Percentiles rank a stretch among this genome's conserved stretches.
phyloP scores from a whole-genome alignment of 352 stramenopile genomes.

The Globisporangium yorkense region DNA sequence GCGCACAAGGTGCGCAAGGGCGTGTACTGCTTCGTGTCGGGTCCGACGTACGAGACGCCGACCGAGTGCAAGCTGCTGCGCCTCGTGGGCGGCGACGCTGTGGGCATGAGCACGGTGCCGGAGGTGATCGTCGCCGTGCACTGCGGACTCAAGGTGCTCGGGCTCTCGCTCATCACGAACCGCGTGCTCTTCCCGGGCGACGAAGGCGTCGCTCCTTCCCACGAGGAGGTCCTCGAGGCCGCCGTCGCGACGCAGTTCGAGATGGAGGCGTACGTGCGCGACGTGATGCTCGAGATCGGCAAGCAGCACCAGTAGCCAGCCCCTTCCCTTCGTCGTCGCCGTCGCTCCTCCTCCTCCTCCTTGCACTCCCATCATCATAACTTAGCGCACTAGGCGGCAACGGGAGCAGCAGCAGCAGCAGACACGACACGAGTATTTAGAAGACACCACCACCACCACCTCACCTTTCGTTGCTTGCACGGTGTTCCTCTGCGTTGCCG shows the following conservation, averaged over 20 bases:
- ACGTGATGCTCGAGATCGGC: slow-evolving; percentile 42
- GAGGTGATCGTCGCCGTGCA: slow-evolving; percentile 96
- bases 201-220: slow-evolving; percentile 75
- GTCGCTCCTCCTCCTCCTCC: neutral
- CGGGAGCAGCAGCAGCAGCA: neutral
- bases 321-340: neutral
- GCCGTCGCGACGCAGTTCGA: slow-evolving; percentile 62
- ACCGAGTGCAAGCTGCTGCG: slow-evolving; percentile 93
- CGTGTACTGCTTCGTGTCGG: slow-evolving; percentile 96
- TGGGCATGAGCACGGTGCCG: slow-evolving; percentile 96
- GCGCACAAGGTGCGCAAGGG: slow-evolving; percentile 82
- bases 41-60: slow-evolving; percentile 95
- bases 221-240: slow-evolving; percentile 93
- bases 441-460: neutral
- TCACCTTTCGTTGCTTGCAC: neutral
- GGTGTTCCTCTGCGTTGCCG: neutral
- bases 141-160: slow-evolving; percentile 93
- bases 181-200: slow-evolving; percentile 82
- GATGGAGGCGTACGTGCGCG: slow-evolving; percentile 43
- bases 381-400: slow-evolving; percentile 1
- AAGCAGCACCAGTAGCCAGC: slow-evolving; percentile 17
- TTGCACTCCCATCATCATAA: slow-evolving; percentile 1
- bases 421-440: slow-evolving; percentile 1
- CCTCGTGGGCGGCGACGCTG: slow-evolving; percentile 88
- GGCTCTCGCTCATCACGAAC: slow-evolving; percentile 97